These are phyloP conservation scores for Taiozyma sp. DNA, from an alignment of 1,139 yeast genomes.

Conservation along the genomic window DNA sequence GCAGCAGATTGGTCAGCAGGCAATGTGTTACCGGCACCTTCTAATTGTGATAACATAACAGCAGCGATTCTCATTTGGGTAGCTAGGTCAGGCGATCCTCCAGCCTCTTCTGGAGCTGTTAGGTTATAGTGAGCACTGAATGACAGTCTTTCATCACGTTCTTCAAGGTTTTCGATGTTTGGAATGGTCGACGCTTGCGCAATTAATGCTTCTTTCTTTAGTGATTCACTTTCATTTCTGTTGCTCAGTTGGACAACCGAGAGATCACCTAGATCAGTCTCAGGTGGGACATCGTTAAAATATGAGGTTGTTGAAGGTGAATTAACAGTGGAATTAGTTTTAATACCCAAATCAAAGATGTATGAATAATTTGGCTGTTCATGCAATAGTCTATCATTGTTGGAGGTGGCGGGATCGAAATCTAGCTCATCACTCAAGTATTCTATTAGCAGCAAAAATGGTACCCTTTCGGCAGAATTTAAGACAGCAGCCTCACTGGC, in stretches of 20 bases:
- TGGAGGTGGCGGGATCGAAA: conserved; percentile 66
- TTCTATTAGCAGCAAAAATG: conserved; percentile 77
- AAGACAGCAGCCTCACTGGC: conserved; percentile 92
- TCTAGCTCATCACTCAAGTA: conserved; percentile 81
- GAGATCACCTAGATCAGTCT: conserved; percentile 59
- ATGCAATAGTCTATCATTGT: conserved; percentile 46
- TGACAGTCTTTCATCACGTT: conserved; percentile 31
- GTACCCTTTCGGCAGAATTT: conserved; percentile 96
- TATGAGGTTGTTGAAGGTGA: conserved; percentile 16
- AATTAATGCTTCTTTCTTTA: conserved; percentile 33
- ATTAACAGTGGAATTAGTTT: conserved; percentile 16
- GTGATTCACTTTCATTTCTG: conserved; percentile 35
- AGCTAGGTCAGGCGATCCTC: conserved; percentile 56
- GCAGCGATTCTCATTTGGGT: conserved; percentile 96
- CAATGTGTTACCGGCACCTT: conserved; percentile 60
- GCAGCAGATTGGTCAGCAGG: conserved; percentile 68
- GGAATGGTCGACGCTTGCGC: conserved; percentile 36
- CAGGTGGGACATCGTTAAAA: conserved; percentile 26
- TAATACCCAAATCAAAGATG: conserved; percentile 46
- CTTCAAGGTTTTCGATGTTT: conserved; percentile 27
- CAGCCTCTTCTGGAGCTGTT: conserved; percentile 19
- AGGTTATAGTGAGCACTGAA: conserved; percentile 30
- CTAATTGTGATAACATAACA: conserved; percentile 87
- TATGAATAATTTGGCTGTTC: conserved; percentile 44
- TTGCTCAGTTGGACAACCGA: conserved; percentile 48